These are phyloP conservation scores for Podospora didyma DNA, from an alignment of 495 filamentous ascomycete genomes.

Conservation along the genomic window DNA sequence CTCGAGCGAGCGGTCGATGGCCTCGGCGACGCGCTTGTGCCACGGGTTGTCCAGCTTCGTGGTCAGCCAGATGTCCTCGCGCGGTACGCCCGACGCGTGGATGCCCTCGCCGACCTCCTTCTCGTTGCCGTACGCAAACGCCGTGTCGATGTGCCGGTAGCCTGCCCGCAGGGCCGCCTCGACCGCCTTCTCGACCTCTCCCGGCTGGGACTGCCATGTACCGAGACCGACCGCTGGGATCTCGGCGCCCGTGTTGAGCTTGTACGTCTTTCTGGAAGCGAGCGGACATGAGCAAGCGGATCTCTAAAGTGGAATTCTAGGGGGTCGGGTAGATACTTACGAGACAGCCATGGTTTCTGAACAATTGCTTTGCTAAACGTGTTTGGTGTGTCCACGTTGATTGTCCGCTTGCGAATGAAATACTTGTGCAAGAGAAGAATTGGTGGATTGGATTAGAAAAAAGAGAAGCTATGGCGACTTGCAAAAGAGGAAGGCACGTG, in stretches of 20 bases:
- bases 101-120: slow-evolving; percentile 77
- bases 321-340: no score
- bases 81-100: slow-evolving; percentile 71
- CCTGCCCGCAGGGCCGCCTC: slow-evolving; percentile 70
- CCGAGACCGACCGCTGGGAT: slow-evolving; percentile 81
- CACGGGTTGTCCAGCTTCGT: slow-evolving; percentile 84
- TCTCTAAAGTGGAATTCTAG: no score
- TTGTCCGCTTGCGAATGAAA: no score
- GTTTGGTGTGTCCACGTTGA: no score
- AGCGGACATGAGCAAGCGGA: no score
- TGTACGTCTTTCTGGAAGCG: slow-evolving; percentile 53
- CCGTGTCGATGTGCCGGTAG: slow-evolving; percentile 57
- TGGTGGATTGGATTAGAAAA: no score
- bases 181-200: slow-evolving; percentile 56
- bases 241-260: slow-evolving; percentile 73
- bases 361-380: no score
- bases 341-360: no score
- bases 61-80: slow-evolving; percentile 79
- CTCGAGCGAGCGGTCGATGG: slow-evolving; percentile 64
- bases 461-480: no score
- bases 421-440: no score
- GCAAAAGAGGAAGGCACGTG: no score
- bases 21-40: slow-evolving; percentile 65
- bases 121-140: slow-evolving; percentile 84
- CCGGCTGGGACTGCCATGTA: slow-evolving; percentile 66